These are phyloP conservation scores for Trypanosomatidae sp. DNA, from an alignment of 208 protist genomes.

Conservation along the genomic window DNA sequence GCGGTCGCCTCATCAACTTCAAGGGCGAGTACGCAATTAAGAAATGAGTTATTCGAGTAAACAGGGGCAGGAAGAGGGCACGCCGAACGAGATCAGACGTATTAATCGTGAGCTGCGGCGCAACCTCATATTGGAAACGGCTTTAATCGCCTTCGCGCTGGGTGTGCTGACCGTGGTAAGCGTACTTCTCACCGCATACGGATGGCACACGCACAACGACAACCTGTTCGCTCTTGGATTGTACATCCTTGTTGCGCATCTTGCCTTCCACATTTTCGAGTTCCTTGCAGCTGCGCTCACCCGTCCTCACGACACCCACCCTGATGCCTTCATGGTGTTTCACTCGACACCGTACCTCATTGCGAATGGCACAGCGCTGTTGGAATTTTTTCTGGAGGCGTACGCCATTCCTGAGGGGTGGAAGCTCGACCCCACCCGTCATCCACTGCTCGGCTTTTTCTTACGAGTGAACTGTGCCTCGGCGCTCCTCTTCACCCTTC, in stretches of 20 bases:
- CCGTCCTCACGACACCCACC: constrained; percentile 68
- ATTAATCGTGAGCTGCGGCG: constrained; percentile 26
- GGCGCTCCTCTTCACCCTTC: constrained; percentile 32
- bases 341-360: constrained; percentile 67
- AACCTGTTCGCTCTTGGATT: constrained; percentile 52
- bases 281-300: constrained; percentile 55
- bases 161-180: constrained; percentile 35
- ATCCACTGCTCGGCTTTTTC: constrained; percentile 11
- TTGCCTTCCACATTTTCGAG: constrained; percentile 82
- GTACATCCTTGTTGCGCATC: constrained; percentile 58
- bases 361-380: constrained; percentile 39
- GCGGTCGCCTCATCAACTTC: neutral
- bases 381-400: constrained; percentile 77
- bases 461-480: constrained; percentile 45
- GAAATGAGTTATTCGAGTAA: neutral
- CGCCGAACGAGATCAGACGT: neutral
- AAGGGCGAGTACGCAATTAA: neutral
- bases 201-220: constrained; percentile 25
- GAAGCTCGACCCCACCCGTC: constrained; percentile 33
- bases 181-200: constrained; percentile 40
- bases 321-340: constrained; percentile 83
- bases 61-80: neutral
- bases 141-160: constrained; percentile 59
- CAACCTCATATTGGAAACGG: constrained; percentile 53
- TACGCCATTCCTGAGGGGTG: constrained; percentile 53